Conservation (phyloP, 257 asterid species). For the Solanum corneliomulleri region DNA sequence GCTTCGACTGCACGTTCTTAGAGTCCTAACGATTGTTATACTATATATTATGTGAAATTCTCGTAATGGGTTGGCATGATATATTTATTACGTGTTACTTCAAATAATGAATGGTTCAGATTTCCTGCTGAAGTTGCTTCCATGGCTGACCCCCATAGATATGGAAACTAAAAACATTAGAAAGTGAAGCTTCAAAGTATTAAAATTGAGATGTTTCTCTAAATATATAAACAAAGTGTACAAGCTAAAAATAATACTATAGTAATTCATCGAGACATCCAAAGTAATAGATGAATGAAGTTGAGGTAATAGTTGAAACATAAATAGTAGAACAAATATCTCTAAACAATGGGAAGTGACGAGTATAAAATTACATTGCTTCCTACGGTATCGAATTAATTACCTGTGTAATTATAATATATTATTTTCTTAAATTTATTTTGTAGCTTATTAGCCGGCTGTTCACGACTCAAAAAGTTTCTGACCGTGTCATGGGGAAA, state of each 20-base stretch:
- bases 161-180: not conserved
- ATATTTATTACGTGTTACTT: not conserved
- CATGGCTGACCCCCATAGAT: not conserved
- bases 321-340: not conserved
- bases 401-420: not conserved
- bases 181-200: not conserved
- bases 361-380: not conserved
- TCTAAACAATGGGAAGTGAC: not conserved
- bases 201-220: not conserved
- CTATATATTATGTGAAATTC: not conserved
- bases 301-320: not conserved
- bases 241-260: not conserved
- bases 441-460: not conserved
- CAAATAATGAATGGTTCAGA: not conserved
- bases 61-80: not conserved
- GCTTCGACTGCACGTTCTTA: not conserved
- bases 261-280: not conserved
- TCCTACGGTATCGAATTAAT: not conserved
- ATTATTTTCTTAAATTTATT: not conserved
- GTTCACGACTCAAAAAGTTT: not conserved
- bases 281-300: too few relatives aligned
- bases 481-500: not conserved
- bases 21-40: not conserved
- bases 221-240: not conserved
- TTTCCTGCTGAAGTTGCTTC: not conserved